Conservation (phyloP, 176 grass and related monocot species). For the Cenchrus purpureus region DNA sequence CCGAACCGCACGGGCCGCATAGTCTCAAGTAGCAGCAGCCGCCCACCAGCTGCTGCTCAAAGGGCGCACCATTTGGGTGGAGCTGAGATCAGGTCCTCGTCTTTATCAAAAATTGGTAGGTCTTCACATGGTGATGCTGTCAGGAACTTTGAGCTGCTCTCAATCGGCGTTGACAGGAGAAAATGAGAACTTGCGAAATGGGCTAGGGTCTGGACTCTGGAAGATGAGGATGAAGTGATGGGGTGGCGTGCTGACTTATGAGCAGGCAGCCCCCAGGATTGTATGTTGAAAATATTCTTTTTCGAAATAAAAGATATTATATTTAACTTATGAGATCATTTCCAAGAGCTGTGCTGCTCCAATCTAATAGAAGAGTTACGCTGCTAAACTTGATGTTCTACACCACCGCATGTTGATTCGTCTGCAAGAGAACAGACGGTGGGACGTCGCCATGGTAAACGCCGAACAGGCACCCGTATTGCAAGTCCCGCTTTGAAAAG, state of each 20-base stretch:
- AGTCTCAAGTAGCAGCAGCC: conserved; percentile 41
- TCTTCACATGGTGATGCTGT: conserved; percentile 46
- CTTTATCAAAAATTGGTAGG: conserved; percentile 41
- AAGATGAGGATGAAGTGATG: neutral
- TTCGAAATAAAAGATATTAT: conserved; percentile 18
- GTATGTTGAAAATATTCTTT: conserved; percentile 13
- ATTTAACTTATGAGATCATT: neutral
- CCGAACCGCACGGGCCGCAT: conserved; percentile 42
- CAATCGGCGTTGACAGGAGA: conserved; percentile 55
- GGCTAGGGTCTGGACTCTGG: neutral
- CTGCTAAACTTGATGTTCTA: too few relatives aligned
- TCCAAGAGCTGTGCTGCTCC: neutral
- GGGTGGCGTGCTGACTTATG: neutral
- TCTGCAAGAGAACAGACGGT: neutral
- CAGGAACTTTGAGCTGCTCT: conserved; percentile 62
- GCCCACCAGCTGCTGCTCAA: conserved; percentile 36
- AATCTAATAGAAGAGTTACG: neutral
- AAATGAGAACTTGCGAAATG: conserved; percentile 37
- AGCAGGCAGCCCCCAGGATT: conserved; percentile 30
- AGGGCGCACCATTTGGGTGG: conserved; percentile 54
- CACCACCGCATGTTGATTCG: neutral
- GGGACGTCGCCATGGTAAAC: neutral
- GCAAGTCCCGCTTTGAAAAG: neutral
- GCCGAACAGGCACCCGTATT: neutral
- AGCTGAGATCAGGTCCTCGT: conserved; percentile 43